Base-by-base conservation (phyloP, 2,329 filamentous ascomycete genomes). In the Pseudogymnoascus sp. region DNA sequence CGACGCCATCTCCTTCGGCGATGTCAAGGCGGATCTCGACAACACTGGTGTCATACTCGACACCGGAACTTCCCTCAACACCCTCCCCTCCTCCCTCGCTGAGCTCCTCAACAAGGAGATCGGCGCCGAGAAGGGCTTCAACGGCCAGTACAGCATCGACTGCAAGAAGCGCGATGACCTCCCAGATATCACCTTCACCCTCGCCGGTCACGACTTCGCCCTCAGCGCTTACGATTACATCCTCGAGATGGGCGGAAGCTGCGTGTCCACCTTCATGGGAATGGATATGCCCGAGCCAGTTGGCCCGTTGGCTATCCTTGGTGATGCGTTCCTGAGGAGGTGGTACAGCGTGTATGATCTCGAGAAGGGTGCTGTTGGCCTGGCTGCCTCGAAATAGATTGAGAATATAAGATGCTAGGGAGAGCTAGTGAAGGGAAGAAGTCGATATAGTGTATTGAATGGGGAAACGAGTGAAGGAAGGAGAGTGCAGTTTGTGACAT, bases 41-140 rank as follows among this genome's bases (percentile, higher is more conserved):
- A 86, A 91, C 82, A 97, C 92, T 64, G 95, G 94, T 79, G 91
- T 92, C 71, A 97, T 99, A 68, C 90, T 99, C 65, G 94, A 99
- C 83, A 99, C 94, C 62, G 94, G 94, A 72, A 99, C 94, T 74
- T 99, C 95, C 58, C 86, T 99, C 75, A 97, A 97, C 78, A 92
- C 93, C 70, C 89, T 99, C 63, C 94, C 94, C 71, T 89, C 85
- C 70, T 88, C 90, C 72, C 84, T 97, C 69, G 93, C 94, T 63
- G 94, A 97, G 81, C 89, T 99, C 67, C 83, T 99, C 79, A 99
- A 99, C 85, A 88, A 90, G 78, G 88, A 97, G 81, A 97, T 99
- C 67, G 94, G 94, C 67, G 94, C 94, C 69, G 97, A 95, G 87
- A 99, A 97, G 86, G 85, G 89, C 65, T 99, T 88, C 81, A 96